Conservation (phyloP, 2,329 filamentous ascomycete genomes). For the Coniochaeta sp. region DNA sequence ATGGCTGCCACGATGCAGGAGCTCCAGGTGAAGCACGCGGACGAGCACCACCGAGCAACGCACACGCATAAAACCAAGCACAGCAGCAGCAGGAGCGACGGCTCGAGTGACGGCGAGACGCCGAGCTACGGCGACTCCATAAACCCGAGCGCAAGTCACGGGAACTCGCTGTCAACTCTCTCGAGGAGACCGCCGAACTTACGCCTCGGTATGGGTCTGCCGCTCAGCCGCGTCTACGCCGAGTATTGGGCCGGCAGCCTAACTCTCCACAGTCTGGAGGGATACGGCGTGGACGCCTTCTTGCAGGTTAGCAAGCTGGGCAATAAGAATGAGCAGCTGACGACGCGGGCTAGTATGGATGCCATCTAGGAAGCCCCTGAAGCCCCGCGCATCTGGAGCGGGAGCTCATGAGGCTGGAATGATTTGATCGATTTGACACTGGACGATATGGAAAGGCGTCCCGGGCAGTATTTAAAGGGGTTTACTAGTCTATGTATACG, state of each 20-base stretch:
- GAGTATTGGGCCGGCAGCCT: slow-evolving; percentile 97
- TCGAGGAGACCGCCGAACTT: slow-evolving; percentile 80
- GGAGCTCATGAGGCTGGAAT: no score
- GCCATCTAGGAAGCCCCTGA: slow-evolving; percentile 46
- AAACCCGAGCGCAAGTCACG: slow-evolving; percentile 22
- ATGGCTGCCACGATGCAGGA: slow-evolving; percentile 94
- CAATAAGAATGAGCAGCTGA: slow-evolving; percentile 96
- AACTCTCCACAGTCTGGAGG: slow-evolving; percentile 86
- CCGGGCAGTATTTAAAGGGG: neutral
- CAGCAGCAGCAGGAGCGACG: slow-evolving; percentile 3
- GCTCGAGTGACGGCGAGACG: slow-evolving; percentile 21
- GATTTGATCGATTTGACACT: no score
- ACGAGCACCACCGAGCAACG: slow-evolving; percentile 12
- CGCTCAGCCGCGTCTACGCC: slow-evolving; percentile 88
- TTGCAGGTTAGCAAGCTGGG: slow-evolving; percentile 92
- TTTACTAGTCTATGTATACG: no score
- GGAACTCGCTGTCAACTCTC: slow-evolving; percentile 69
- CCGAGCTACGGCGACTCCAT: slow-evolving; percentile 20
- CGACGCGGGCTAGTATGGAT: slow-evolving; percentile 69
- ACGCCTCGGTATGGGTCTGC: slow-evolving; percentile 84
- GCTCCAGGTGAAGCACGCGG: slow-evolving; percentile 42
- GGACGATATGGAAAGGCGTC: neutral
- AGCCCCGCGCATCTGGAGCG: neutral
- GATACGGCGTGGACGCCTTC: slow-evolving; percentile 93
- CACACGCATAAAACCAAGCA: neutral